phyloP scores from a whole-genome alignment of 306 rosid species.

The Vigna trinervia region DNA sequence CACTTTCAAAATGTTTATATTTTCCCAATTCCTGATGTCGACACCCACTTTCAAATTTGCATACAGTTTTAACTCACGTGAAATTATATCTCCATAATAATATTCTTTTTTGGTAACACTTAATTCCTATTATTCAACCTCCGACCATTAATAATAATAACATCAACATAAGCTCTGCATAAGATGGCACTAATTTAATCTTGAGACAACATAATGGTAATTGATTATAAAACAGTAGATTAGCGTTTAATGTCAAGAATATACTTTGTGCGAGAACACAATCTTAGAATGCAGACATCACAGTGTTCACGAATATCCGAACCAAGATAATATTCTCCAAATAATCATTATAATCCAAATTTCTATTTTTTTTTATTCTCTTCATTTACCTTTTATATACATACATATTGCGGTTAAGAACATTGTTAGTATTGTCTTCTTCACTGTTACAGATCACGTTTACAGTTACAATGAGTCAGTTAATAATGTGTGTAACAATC shows the following conservation, averaged over 20 bases:
- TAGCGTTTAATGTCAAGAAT: neutral
- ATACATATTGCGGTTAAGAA: neutral
- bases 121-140: too few species aligned
- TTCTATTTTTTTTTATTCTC: too few species aligned
- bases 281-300: neutral
- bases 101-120: too few species aligned
- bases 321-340: neutral
- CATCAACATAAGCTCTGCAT: neutral
- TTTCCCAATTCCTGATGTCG: neutral
- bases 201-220: neutral
- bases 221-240: neutral
- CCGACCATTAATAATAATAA: too few species aligned
- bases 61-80: neutral
- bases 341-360: too few species aligned
- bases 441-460: neutral
- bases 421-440: neutral
- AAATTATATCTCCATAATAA: neutral
- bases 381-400: too few species aligned
- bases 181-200: neutral
- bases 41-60: neutral
- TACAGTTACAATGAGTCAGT: neutral
- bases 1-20: neutral
- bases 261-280: neutral
- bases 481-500: neutral
- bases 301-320: neutral